Base-by-base conservation (phyloP, 2,329 filamentous ascomycete species). In the Chrysosporium keratinophilum region DNA sequence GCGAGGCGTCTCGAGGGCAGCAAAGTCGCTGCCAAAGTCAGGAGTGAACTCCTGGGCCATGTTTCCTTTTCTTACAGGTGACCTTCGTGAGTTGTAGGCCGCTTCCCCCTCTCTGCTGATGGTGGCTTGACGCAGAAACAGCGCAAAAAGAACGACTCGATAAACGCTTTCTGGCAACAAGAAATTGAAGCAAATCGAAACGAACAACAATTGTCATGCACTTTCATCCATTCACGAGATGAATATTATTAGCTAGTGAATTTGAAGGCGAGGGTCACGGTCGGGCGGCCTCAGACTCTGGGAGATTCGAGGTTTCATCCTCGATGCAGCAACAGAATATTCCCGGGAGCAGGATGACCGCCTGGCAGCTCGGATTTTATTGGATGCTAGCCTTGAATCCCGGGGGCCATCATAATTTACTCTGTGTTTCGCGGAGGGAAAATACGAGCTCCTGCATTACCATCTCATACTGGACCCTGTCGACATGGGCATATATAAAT, bases 1-100 rank as follows among this genome's bases (percentile, higher is more conserved):
- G 33, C 62, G 67, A 11, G 66, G 63, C 3, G 68, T 67, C 35
- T 68, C 65, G 4, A 67, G 59, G 3, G 64, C 61, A 28, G 65
- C 54, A 45, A 55, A 54, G 37, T 58, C 55, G 52, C 35, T 56
- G 35, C 43, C 33, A 39, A 9, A 39, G 46, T 55, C 52, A 17
- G 52, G 49, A 43, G 50, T 39, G 49, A 58, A 57, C 35, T 42
- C 48, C 40, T 54, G 57, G 39, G 55, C 55, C 58, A 60, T 60
- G 14, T 14, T 39, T 54, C 35, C 31, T 15, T 45, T 40, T 46
- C 39, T n/a, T 40, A 17, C 9, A 28, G 23, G 23, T 28, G 43
- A 35, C 17, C 23, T 44, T 14, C 33, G 10, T 42, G n/a, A 14
- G 15, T 41, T 41, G 15, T 41, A 19, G n/a, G 9, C 41, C 9